Base-by-base conservation (phyloP, 208 protist genomes). In the Acanthamoeba lenticulata region DNA sequence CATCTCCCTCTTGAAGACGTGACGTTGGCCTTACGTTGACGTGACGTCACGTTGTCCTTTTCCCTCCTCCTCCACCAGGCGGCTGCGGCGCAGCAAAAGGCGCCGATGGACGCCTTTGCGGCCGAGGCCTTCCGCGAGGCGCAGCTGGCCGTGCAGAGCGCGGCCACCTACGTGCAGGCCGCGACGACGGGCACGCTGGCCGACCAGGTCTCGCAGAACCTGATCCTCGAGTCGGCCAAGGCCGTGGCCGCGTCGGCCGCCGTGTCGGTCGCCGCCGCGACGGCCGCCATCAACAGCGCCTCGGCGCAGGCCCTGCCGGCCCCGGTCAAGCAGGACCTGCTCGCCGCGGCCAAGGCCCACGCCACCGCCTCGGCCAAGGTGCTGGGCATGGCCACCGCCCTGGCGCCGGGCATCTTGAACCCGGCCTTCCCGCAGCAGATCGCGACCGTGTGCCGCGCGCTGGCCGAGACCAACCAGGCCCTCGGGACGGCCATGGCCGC, bases 211-310 rank as follows among this genome's bases (percentile, higher is more conserved):
- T 93, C 89, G 17, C 89, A 83, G 27, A 74, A 81, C 40, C 67
- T 93, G 42, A 60, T 93, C 11, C 45, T 93, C 32, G 89, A 93
- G 89, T 93, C 89, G 89, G 89, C 89, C 40, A 93, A 91, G 38
- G 52, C 45, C 2, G 85, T 91, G 1, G 65, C 27, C 42, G 65
- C 67, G 17, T 13, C 89, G 1, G 67, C 52, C 60, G 36, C 89
- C 7, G 44, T 60, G 15, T 15, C 89, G 9, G 65, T 57, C 27
- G 52, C 57, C 29, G 42, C 86, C 32, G 57, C 42, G 62, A 42
- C 89, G 5, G 44, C 88, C 15, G 62, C 89, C 29, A 42, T 83
- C 19, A 47, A 13, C 0, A 21, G 29, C 6, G 72, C 38, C 5
- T 27, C 11, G 27, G 27, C 15, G 15, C 72, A 83, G 72, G 72